Evolutionary conservation across 2,329 filamentous ascomycete genomes (phyloP), one percentile per base, ranked within the genome.

Genomic region (Ilyonectria mors-panacis): DNA sequence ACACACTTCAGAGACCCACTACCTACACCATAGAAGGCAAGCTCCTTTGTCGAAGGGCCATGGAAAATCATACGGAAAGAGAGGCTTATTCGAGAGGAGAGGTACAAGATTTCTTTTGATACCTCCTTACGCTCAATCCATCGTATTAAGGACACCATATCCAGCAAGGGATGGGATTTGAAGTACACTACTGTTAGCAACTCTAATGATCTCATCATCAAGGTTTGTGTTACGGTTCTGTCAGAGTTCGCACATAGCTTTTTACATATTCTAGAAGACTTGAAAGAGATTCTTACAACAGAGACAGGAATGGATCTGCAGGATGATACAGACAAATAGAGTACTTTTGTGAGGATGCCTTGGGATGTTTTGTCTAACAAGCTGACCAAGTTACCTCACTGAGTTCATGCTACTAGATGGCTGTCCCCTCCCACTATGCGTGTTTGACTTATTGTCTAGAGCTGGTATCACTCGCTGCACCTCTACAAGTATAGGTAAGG

Each of bases 141-240:
- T 23, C 6, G 19, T 12, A 57, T 57, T 13, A 28, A 42, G 54
- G 13, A 28, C n/a, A 17, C 19, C 12, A 57, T 57, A 12, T 44
- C 19, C n/a, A 57, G 37, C 19, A 57, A 45, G 54, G 54, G 54
- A 28, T 57, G 54, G 35, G 19, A 45, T 57, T 57, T 57, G 35
- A 57, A 44, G 54, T 57, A 57, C 35, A 21, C 54, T 3, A 45
- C 37, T 44, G 21, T 30, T 19, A 44, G 37, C 21, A 57, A 45
- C 35, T 57, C 35, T 44, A 10, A 30, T 57, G 1, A 44, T 57
- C 19, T 26, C 35, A 45, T 44, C n/a, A 10, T 57, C 13, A 6
- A 39, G 37, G 13, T 39, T 39, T 13, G n/a, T n/a, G n/a, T n/a
- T n/a, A n/a, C n/a, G n/a, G n/a, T n/a, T n/a, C n/a, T 6, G 13